Base-by-base conservation (phyloP, 2,329 filamentous ascomycete species). In the Dactylellina parvicollis region DNA sequence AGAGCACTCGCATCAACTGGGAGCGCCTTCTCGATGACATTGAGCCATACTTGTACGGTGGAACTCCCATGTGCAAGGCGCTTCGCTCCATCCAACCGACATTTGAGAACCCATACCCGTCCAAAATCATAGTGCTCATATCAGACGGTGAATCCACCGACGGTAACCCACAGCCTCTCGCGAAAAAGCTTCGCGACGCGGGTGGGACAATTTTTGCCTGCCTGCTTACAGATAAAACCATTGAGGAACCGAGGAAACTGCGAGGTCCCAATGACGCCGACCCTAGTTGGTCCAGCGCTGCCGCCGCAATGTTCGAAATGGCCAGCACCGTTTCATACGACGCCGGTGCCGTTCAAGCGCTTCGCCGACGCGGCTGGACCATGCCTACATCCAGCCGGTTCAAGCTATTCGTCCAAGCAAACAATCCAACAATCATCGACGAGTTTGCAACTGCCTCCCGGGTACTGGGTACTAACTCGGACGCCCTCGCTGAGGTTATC, bases 21-120 rank as follows among this genome's bases (percentile, higher is more conserved):
- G n/a, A 44, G 4, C 5, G 7, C n/a, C 12, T 44, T n/a, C 38
- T 44, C n/a, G n/a, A 44, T 44, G 38, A 44, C n/a, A 44, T 20
- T n/a, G 38, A 44, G 38, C 38, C 38, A 44, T 44, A 44, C n/a
- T 20, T 44, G 38, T 44, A 44, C 18, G 38, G 38, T n/a, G 4
- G 4, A 5, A 44, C 38, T 5, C 38, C 38, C 5, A 44, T 44
- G 38, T 44, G 38, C 18, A 4, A n/a, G 14, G 38, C 38, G 5
- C 38, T 44, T 44, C 38, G 18, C 5, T 44, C 7, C 5, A 16
- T n/a, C 38, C 14, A 7, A n/a, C 18, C 5, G 12, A 44, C 18
- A 20, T 44, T 44, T n/a, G 5, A 44, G 18, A 20, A 16, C 18
- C 12, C 5, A 20, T 44, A 44, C n/a, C 4, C 38, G 12, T 44